Evolutionary conservation across 768 basidiomycete species (phyloP), one percentile per base, ranked within the genome.

Genomic region (Leccinum uliginosum): DNA sequence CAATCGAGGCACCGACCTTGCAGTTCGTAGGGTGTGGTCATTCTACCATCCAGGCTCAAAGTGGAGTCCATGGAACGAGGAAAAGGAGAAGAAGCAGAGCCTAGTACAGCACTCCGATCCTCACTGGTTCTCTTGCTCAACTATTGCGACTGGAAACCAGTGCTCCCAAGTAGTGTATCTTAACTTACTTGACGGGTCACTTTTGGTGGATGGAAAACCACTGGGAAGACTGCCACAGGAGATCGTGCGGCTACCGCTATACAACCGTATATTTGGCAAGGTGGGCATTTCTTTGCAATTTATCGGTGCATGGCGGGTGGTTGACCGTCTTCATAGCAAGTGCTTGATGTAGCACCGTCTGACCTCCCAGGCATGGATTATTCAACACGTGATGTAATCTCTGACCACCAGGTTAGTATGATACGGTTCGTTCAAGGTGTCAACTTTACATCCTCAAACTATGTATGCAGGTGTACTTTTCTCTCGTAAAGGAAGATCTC

Each of bases 181-280:
- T 9, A 61, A 72, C 34, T 9, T 70, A 17, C 48, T 70, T 0
- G 61, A 63, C 11, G 71, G 69, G 2, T 51, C 58, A 2, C 61
- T 71, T 17, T 46, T 67, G 15, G 58, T 67, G 3, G 55, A 72
- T 3, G 71, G 64, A 3, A 64, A 60, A n/a, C 57, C 63, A 0
- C 21, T 72, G 50, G 66, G 65, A 0, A 57, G 62, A 24, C 58
- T 72, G 3, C 70, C 72, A 0, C 26, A 24, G 3, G 47, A 17
- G 3, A 62, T 72, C 38, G 47, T 51, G 32, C 50, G 34, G 3
- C 69, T 62, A 43, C 51, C 65, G 11, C 7, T 53, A 10, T 72
- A 66, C 35, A 34, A 19, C 17, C 1, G 45, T 0, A 44, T 73
- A 4, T 67, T 72, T 50, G 60, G 60, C 10, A 46, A 60, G 7